phyloP scores from a whole-genome alignment of 73 alveolate species.

The Uronychia setigera region DNA sequence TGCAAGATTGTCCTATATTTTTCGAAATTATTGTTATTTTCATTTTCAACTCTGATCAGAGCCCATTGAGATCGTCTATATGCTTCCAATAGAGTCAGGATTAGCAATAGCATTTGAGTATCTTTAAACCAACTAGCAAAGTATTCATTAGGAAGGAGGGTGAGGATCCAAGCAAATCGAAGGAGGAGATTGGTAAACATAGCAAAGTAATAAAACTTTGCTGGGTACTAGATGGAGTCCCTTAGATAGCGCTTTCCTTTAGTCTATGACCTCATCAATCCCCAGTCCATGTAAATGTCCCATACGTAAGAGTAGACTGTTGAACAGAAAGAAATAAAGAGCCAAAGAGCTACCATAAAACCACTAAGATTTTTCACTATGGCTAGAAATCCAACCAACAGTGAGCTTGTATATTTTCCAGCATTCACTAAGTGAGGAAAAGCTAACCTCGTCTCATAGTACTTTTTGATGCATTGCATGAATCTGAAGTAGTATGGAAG shows the following conservation, averaged over 20 bases:
- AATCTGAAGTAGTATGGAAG: constrained; percentile 82
- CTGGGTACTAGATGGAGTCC: constrained; percentile 75
- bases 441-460: constrained; percentile 65
- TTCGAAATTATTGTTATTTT: constrained; percentile 74
- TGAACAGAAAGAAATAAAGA: constrained; percentile 11
- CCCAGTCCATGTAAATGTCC: constrained; percentile 91
- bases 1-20: not conserved
- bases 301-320: constrained; percentile 62
- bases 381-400: constrained; percentile 22
- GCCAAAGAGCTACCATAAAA: not conserved
- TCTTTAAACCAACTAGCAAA: constrained; percentile 24
- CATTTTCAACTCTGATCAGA: constrained; percentile 84
- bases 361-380: not conserved
- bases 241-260: constrained; percentile 67
- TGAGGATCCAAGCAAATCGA: constrained; percentile 81
- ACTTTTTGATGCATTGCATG: constrained; percentile 81
- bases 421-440: constrained; percentile 91
- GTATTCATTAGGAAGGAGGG: constrained; percentile 56
- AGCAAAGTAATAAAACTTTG: constrained; percentile 69
- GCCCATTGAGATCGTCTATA: constrained; percentile 88
- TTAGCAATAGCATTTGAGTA: constrained; percentile 58
- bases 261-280: constrained; percentile 60
- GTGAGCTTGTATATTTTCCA: constrained; percentile 71
- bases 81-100: constrained; percentile 72
- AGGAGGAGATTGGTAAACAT: constrained; percentile 69